These are phyloP conservation scores for Raffaelea deltoideospora DNA, from an alignment of 2,329 filamentous ascomycete genomes.

Conservation along the genomic window DNA sequence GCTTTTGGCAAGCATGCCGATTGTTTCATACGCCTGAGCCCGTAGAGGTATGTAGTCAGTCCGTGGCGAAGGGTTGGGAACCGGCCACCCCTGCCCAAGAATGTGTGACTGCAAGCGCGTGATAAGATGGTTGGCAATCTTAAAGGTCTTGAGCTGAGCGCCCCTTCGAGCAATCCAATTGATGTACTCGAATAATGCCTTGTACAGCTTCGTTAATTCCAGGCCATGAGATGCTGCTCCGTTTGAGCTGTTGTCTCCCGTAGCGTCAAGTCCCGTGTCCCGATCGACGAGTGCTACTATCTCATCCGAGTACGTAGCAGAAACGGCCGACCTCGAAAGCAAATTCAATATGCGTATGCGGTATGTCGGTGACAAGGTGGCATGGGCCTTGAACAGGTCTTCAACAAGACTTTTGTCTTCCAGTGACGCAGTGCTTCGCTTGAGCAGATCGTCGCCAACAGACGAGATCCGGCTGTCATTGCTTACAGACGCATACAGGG, in stretches of 20 bases:
- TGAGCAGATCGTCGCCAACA: slow-evolving; percentile 81
- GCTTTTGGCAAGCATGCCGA: slow-evolving; percentile 63
- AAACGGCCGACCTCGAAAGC: slow-evolving; percentile 60
- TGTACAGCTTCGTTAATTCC: slow-evolving; percentile 65
- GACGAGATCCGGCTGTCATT: slow-evolving; percentile 66
- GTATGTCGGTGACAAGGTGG: slow-evolving; percentile 54
- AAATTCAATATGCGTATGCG: slow-evolving; percentile 63
- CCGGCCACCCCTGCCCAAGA: slow-evolving; percentile 70
- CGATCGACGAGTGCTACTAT: slow-evolving; percentile 57
- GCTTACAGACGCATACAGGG: slow-evolving; percentile 71
- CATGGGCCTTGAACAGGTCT: slow-evolving; percentile 58
- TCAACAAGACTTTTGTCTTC: slow-evolving; percentile 52
- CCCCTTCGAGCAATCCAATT: slow-evolving; percentile 74
- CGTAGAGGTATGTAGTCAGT: slow-evolving; percentile 51
- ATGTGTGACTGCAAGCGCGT: slow-evolving; percentile 58
- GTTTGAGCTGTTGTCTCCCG: slow-evolving; percentile 8
- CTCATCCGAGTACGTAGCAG: slow-evolving; percentile 52
- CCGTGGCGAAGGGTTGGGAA: slow-evolving; percentile 28
- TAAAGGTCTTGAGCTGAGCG: slow-evolving; percentile 39
- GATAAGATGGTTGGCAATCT: slow-evolving; percentile 37
- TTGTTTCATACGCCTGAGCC: slow-evolving; percentile 75
- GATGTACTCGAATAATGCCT: slow-evolving; percentile 71
- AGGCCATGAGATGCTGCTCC: slow-evolving; percentile 32
- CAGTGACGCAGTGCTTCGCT: slow-evolving; percentile 59
- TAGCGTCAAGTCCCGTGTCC: slow-evolving; percentile 43